Percentiles rank a stretch among this genome's conserved stretches.
Evolutionary conservation across 1,284 basidiomycete species (phyloP).

Genomic region (Athelia sp.): DNA sequence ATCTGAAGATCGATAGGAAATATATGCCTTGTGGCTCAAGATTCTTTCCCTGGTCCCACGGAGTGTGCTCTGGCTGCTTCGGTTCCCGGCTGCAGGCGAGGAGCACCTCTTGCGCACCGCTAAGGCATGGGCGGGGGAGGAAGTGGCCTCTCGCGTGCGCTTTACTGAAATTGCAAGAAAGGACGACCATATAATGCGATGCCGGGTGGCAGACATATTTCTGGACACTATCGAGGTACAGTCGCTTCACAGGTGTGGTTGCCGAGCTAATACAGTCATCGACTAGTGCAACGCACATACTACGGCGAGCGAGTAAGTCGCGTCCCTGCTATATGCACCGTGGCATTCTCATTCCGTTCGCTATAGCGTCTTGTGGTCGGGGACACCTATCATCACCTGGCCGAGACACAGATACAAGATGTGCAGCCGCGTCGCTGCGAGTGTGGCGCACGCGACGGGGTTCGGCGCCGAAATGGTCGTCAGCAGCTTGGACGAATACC

Average conservation of each 20-base stretch:
- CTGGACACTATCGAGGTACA: constrained; percentile 58
- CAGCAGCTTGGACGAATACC: constrained; percentile 42
- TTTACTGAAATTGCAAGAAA: constrained; percentile 57
- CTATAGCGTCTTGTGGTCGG: constrained; percentile 51
- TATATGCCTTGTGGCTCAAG: constrained; percentile 53
- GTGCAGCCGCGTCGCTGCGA: constrained; percentile 57
- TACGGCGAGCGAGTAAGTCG: constrained; percentile 49
- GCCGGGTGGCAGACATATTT: constrained; percentile 52
- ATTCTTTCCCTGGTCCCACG: constrained; percentile 47
- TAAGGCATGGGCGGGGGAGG: constrained; percentile 44
- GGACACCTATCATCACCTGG: constrained; percentile 57
- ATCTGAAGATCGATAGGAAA: constrained; percentile 20
- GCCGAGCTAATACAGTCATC: too few relatives aligned
- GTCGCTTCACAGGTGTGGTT: too few relatives aligned
- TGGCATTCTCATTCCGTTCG: background rate
- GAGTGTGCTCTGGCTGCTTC: constrained; percentile 57
- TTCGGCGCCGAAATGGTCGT: constrained; percentile 53
- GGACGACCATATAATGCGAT: constrained; percentile 49
- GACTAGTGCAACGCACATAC: constrained; percentile 60
- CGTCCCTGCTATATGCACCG: background rate
- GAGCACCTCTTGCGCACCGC: constrained; percentile 47
- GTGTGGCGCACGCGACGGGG: constrained; percentile 52
- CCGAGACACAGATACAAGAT: constrained; percentile 54
- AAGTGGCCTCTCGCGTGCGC: constrained; percentile 46
- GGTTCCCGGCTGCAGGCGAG: constrained; percentile 55